Base-by-base conservation (phyloP, 179 eudicot species). In the Silene vulgaris region DNA sequence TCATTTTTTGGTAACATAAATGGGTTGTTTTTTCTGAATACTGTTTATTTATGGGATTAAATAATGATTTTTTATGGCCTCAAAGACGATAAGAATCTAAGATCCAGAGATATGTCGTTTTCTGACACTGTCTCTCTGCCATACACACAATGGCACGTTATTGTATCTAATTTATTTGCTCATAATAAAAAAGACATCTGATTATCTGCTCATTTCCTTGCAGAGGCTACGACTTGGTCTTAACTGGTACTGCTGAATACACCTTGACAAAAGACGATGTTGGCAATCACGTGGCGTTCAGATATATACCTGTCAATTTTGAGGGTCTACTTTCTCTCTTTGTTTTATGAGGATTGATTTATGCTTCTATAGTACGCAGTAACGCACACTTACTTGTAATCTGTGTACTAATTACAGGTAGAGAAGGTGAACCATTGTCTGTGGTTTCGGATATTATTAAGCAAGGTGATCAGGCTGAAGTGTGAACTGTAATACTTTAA, bases 221-320 rank as follows among this genome's bases (percentile, higher is more conserved):
- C 89, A 95, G 99, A 66, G 97, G 84, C 20, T 84, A 85, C 77
- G 84, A 66, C 50, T 57, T 85, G 85, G 87, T 90, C 76, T 82
- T 86, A 76, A 84, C 83, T 74, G 99, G 99, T 76, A 85, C 95
- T 74, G 82, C 87, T 74, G 99, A 92, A 65, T 92, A 88, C 80
- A 81, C 78, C 30, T 81, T 92, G 82, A 88, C 93, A 20, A 83
- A 86, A 83, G 91, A 95, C 65, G 99, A 92, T 84, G 85, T 95
- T 77, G 93, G 97, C 20, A 69, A 74, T 37, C 87, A 90, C 60
- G 78, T 95, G 85, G 87, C 87, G 69, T 95, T 95, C 84, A 81
- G 83, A 28, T 95, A 92, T 79, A 80, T 89, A 72, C 99, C 99
- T 65, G 84, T 86, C 75, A 95, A 92, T 86, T 90, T 95, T 84